Evolutionary conservation across 2,329 filamentous ascomycete species (phyloP).

Genomic region (Botrytis fragariae): DNA sequence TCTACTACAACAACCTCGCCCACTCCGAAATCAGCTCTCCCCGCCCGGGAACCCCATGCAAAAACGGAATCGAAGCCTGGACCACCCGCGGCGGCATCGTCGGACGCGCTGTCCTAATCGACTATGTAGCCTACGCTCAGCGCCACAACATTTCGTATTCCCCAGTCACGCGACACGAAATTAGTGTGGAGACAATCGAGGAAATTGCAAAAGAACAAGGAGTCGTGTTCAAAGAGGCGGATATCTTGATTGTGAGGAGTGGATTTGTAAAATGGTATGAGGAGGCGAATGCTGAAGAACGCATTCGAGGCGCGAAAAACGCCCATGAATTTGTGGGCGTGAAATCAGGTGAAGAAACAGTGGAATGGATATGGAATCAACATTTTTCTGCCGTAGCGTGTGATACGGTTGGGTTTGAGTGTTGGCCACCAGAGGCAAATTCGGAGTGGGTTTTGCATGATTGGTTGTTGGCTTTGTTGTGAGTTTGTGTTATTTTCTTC

Average conservation of each 20-base stretch:
- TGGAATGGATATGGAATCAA: constrained; percentile 35
- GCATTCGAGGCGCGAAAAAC: constrained; percentile 16
- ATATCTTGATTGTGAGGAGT: constrained; percentile 49
- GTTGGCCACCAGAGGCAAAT: constrained; percentile 29
- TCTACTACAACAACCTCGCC: constrained; percentile 38
- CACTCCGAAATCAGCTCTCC: constrained; percentile 29
- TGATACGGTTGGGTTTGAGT: constrained; percentile 35
- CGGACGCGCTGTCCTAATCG: constrained; percentile 50
- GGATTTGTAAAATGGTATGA: constrained; percentile 44
- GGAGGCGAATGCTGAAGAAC: constrained; percentile 28
- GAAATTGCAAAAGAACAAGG: constrained; percentile 46
- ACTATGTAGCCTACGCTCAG: constrained; percentile 46
- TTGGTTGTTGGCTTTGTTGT: constrained; percentile 30
- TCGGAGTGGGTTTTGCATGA: constrained; percentile 31
- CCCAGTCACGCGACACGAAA: constrained; percentile 39
- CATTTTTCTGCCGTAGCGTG: constrained; percentile 36
- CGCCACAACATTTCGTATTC: constrained; percentile 39
- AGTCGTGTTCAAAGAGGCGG: constrained; percentile 47
- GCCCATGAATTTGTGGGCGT: constrained; percentile 28
- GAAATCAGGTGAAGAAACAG: constrained; percentile 25
- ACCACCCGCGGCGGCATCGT: constrained; percentile 32
- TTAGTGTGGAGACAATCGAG: constrained; percentile 43
- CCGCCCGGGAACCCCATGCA: constrained; percentile 39
- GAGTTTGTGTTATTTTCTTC: neutral
- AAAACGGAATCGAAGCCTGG: constrained; percentile 30